A percentile compares a stretch with the other conserved stretches of the same genome.
Conservation (phyloP, 805 yeast species). For the Peterozyma toletana region DNA sequence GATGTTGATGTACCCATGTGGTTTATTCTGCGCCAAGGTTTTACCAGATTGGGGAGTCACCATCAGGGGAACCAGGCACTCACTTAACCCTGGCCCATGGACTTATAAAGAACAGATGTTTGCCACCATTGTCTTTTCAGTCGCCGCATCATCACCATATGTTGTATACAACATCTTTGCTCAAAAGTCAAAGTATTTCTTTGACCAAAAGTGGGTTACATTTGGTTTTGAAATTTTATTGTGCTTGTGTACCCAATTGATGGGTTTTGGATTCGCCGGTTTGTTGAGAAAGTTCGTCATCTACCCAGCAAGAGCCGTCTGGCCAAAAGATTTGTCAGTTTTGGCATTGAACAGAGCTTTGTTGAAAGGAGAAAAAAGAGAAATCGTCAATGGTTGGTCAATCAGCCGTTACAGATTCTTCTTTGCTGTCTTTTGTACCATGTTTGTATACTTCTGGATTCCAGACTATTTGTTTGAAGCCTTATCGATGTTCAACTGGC, state of each 20-base stretch:
- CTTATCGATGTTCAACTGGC: constrained; percentile 43
- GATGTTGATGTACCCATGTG: constrained; percentile 38
- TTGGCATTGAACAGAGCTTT: constrained; percentile 43
- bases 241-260: constrained; percentile 46
- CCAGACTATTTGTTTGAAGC: constrained; percentile 36
- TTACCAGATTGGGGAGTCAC: constrained; percentile 35
- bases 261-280: constrained; percentile 67
- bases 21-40: constrained; percentile 23
- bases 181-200: constrained; percentile 16
- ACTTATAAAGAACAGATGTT: constrained; percentile 59
- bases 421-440: constrained; percentile 20
- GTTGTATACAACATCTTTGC: constrained; percentile 28
- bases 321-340: constrained; percentile 48
- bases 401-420: constrained; percentile 26
- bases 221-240: constrained; percentile 49
- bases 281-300: constrained; percentile 50
- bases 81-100: constrained; percentile 61
- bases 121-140: constrained; percentile 37
- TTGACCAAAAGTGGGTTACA: constrained; percentile 27
- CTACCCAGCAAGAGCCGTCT: constrained; percentile 42
- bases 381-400: constrained; percentile 24
- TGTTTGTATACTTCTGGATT: constrained; percentile 38
- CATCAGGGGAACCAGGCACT: constrained; percentile 13
- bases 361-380: constrained; percentile 25
- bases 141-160: constrained; percentile 22